Percentiles rank a stretch among this genome's conserved stretches.
Conservation (phyloP, 2,329 filamentous ascomycete species). For the Ascomycota sp. region DNA sequence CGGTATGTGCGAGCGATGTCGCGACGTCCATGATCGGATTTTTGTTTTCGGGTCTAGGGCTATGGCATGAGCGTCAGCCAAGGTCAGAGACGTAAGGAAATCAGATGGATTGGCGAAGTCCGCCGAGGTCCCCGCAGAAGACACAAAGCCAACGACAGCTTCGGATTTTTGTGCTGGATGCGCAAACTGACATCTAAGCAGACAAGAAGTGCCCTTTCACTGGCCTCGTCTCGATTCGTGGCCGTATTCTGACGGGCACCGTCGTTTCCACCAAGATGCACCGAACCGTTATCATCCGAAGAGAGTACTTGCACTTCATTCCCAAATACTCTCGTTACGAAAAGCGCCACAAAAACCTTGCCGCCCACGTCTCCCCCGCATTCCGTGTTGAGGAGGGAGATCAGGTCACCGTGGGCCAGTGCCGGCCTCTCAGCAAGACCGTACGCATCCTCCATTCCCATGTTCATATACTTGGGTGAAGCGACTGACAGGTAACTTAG, state of each 20-base stretch:
- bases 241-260: slow-evolving; percentile 97
- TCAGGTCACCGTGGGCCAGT: slow-evolving; percentile 97
- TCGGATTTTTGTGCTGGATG: too few species aligned
- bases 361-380: slow-evolving; percentile 93
- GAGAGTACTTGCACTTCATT: slow-evolving; percentile 99
- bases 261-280: slow-evolving; percentile 99
- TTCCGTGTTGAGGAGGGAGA: slow-evolving; percentile 99
- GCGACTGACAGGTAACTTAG: slow-evolving; percentile 22
- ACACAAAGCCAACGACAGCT: too few species aligned
- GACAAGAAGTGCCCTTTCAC: slow-evolving; percentile 99
- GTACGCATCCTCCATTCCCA: slow-evolving; percentile 35
- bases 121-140: too few species aligned
- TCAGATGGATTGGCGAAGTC: neutral
- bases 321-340: slow-evolving; percentile 99
- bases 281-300: slow-evolving; percentile 96
- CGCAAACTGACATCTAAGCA: slow-evolving; percentile 15
- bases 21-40: neutral
- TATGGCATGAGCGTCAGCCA: neutral
- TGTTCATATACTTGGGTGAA: neutral
- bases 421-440: slow-evolving; percentile 97
- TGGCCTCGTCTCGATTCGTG: slow-evolving; percentile 95
- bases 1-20: slow-evolving; percentile 43
- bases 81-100: neutral
- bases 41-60: neutral
- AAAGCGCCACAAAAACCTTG: slow-evolving; percentile 99